Percentiles rank a stretch among this genome's conserved stretches.
phyloP scores from a whole-genome alignment of 2,329 filamentous ascomycete genomes.

The Cladosporium sphaerospermum region DNA sequence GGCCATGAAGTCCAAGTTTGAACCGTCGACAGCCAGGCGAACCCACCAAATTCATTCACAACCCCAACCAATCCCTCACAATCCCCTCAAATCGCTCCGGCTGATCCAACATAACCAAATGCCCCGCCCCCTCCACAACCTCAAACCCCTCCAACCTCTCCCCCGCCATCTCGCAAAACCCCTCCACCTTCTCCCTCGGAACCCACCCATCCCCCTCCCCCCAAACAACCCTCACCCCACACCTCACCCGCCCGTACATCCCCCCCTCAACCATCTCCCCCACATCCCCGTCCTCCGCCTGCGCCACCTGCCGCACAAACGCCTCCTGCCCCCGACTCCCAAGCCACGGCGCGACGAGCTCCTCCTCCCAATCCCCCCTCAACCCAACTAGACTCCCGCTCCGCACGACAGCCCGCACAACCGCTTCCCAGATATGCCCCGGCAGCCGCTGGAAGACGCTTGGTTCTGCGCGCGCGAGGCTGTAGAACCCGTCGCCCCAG shows the following conservation, averaged over 20 bases:
- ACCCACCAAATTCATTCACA: not conserved
- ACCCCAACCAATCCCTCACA: constrained; percentile 29
- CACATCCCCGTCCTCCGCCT: constrained; percentile 34
- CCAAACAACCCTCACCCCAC: constrained; percentile 39
- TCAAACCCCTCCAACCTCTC: constrained; percentile 28
- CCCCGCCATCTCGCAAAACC: constrained; percentile 27
- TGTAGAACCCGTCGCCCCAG: constrained; percentile 41
- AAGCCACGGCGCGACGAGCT: constrained; percentile 32
- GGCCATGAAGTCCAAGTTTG: too few relatives aligned
- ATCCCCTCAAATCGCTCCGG: constrained; percentile 35
- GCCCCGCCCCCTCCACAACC: constrained; percentile 37
- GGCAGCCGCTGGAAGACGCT: constrained; percentile 28
- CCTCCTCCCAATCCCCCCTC: constrained; percentile 25
- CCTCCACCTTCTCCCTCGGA: constrained; percentile 34
- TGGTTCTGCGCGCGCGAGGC: constrained; percentile 29
- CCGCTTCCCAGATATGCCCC: constrained; percentile 29
- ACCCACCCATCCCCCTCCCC: constrained; percentile 41
- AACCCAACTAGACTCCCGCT: constrained; percentile 32
- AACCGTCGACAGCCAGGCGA: too few relatives aligned
- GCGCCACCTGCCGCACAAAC: constrained; percentile 38
- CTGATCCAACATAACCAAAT: constrained; percentile 43
- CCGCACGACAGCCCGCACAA: constrained; percentile 37
- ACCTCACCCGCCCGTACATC: constrained; percentile 32
- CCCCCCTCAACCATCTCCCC: constrained; percentile 35
- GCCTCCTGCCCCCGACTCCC: constrained; percentile 23